Evolutionary conservation across 2,329 filamentous ascomycete genomes (phyloP), one percentile per base, ranked within the genome.

Genomic region (Pseudogymnoascus sp.): DNA sequence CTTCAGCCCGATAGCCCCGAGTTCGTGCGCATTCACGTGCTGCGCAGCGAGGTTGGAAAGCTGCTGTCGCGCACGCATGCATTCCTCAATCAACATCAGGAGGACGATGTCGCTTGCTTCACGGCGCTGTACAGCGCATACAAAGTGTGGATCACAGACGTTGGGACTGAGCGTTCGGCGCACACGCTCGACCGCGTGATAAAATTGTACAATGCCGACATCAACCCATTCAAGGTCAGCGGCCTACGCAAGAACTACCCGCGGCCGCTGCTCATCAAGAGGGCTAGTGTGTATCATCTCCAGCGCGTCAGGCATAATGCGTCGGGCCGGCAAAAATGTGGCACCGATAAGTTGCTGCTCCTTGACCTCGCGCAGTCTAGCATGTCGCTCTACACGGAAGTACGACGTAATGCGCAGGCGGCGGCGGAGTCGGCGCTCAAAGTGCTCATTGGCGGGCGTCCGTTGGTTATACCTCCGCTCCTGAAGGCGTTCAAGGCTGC

Each of bases 81-180:
- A 1, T 99, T 97, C 77, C 78, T 99, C 64, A 87, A 85, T 16
- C 78, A 86, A 65, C 87, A 93, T 65, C 93, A 96, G 72, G 91
- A 97, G 73, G 95, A 99, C 72, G 95, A 99, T 73, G 95, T 99
- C 0, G 86, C 90, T 14, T 97, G 92, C 76, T 99, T 99, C 76
- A 96, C 92, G 24, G 86, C 93, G 0, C 77, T 99, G 1, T 99
- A 96, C 75, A 89, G 89, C 21, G 91, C 93, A 1, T 99, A 97
- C 74, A 84, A 91, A 47, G 95, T 91, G 7, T 99, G 93, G 92
- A 97, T 99, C 70, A 92, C 96, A 1, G 95, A 99, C 71, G 93
- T 99, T 42, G 95, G 96, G 16, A 96, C 97, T 65, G 95, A 99
- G 76, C 84, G 93, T 65, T 97, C 93, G 16, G 93, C 95, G 0